Evolutionary conservation across 228 moss, liverwort and hornwort genomes (phyloP).

Genomic region (Sphagnum fallax): DNA sequence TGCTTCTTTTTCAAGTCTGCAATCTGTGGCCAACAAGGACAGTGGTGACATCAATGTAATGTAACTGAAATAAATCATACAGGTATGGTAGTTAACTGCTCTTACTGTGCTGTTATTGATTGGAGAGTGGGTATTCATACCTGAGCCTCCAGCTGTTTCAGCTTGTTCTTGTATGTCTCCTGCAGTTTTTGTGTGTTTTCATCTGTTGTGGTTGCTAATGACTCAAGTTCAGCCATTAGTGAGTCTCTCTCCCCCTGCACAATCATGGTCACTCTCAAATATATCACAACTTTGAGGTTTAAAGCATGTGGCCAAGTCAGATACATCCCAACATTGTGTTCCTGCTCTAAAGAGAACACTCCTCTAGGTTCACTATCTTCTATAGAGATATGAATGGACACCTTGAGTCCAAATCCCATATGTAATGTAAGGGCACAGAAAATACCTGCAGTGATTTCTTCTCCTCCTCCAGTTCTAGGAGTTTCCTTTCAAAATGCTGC

Average conservation of each 20-base stretch:
- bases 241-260: slow-evolving; percentile 77
- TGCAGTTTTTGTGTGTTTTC: slow-evolving; percentile 89
- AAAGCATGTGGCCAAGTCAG: too few species aligned
- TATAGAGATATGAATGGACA: too few species aligned
- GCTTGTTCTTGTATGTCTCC: slow-evolving; percentile 61
- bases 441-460: slow-evolving; percentile 82
- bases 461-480: slow-evolving; percentile 93
- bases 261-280: not conserved
- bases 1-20: slow-evolving; percentile 87
- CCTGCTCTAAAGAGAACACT: too few species aligned
- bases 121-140: slow-evolving; percentile 19
- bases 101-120: not conserved
- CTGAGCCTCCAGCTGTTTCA: slow-evolving; percentile 90
- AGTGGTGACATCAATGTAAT: slow-evolving; percentile 1
- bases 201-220: slow-evolving; percentile 74
- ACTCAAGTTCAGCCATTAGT: slow-evolving; percentile 74
- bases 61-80: not conserved
- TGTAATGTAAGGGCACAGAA: not conserved
- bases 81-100: slow-evolving; percentile 1
- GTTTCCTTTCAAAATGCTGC: slow-evolving; percentile 88
- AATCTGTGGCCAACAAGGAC: slow-evolving; percentile 39
- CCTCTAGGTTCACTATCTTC: too few species aligned
- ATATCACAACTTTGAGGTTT: not conserved
- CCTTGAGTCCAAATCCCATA: too few species aligned
- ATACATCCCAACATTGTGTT: too few species aligned